phyloP scores from a whole-genome alignment of 83 land plant species.

The Diphasiastrum complanatum region DNA sequence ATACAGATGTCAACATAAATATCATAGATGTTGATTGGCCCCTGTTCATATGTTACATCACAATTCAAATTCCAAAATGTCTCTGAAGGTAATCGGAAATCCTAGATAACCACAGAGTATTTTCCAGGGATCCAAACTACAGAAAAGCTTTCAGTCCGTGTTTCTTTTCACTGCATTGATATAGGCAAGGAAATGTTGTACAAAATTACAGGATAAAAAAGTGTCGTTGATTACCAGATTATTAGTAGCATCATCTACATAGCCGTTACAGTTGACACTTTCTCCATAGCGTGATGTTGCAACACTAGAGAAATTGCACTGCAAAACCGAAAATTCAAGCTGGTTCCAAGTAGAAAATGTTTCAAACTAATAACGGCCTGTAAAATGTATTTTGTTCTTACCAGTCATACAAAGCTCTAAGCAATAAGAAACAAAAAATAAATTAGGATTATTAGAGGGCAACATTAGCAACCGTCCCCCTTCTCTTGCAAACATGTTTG shows the following conservation, averaged over 20 bases:
- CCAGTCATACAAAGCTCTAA: neutral
- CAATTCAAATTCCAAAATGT: neutral
- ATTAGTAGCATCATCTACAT: constrained; percentile 9
- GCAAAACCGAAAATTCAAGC: neutral
- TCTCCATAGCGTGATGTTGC: constrained; percentile 3
- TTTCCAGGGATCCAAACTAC: too few relatives aligned
- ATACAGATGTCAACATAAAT: constrained; percentile 24
- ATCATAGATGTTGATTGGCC: constrained; percentile 23
- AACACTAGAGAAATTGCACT: constrained; percentile 25
- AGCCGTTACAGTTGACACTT: constrained; percentile 7
- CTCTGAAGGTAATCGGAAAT: neutral
- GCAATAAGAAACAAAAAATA: too few relatives aligned
- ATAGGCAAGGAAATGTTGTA: too few relatives aligned
- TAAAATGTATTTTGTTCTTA: neutral
- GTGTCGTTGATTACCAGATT: constrained; percentile 10
- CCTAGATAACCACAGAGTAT: too few relatives aligned
- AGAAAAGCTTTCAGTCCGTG: too few relatives aligned
- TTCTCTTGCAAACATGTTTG: too few relatives aligned
- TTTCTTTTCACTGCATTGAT: too few relatives aligned
- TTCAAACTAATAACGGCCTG: neutral
- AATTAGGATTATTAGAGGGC: too few relatives aligned
- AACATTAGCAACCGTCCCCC: too few relatives aligned
- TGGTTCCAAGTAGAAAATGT: neutral
- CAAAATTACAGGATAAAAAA: neutral
- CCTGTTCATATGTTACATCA: constrained; percentile 15